Conservation (phyloP, 116 monocot genomes). For the Phalaenopsis hybrid region DNA sequence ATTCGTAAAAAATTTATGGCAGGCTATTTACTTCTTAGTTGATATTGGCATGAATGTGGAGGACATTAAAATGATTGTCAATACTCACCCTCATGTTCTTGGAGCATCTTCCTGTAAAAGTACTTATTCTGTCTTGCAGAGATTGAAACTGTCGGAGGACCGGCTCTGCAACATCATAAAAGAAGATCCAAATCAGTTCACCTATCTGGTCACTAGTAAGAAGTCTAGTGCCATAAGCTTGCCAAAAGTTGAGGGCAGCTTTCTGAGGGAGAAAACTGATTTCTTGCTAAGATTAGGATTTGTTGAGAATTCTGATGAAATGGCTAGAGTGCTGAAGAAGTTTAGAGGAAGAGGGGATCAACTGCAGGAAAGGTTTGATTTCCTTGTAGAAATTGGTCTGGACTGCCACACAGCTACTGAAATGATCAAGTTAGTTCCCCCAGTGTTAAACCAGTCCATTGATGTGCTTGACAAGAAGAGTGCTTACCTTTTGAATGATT, state of each 20-base stretch:
- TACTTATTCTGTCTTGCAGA: constrained; percentile 32
- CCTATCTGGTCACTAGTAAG: constrained; percentile 31
- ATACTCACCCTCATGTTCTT: constrained; percentile 43
- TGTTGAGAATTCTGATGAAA: constrained; percentile 73
- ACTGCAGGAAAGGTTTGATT: constrained; percentile 72
- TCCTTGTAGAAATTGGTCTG: constrained; percentile 56
- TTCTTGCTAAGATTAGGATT: constrained; percentile 77
- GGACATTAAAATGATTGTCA: constrained; percentile 44
- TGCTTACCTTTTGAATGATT: constrained; percentile 53
- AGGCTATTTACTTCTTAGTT: constrained; percentile 48
- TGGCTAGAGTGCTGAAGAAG: constrained; percentile 47
- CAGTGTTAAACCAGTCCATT: constrained; percentile 55
- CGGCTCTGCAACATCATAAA: constrained; percentile 48
- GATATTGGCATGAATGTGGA: constrained; percentile 53
- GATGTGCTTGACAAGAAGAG: constrained; percentile 58
- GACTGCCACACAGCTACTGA: constrained; percentile 46
- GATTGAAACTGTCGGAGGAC: constrained; percentile 26
- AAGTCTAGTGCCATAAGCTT: constrained; percentile 14
- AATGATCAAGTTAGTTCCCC: constrained; percentile 54
- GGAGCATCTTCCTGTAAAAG: constrained; percentile 41
- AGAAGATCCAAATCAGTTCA: constrained; percentile 54
- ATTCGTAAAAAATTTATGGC: constrained; percentile 42
- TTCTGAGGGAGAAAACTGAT: constrained; percentile 54
- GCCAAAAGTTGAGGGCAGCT: constrained; percentile 31
- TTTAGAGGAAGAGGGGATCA: constrained; percentile 78